Evolutionary conservation across 148 eudicot genomes (phyloP).

Genomic region (Diospyros lotus): DNA sequence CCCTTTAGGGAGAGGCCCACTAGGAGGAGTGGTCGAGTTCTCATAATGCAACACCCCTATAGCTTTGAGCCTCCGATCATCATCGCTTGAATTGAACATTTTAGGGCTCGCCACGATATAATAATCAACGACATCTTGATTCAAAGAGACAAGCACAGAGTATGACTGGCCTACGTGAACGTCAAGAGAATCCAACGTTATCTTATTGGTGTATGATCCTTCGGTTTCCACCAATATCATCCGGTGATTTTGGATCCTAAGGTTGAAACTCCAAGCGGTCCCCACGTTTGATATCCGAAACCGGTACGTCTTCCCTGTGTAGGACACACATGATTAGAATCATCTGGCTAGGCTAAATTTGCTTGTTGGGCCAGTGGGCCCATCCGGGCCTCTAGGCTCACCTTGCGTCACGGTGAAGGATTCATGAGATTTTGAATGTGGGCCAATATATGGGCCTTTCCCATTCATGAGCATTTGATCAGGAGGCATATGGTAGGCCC

Average conservation of each 20-base stretch:
- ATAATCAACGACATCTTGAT: slow-evolving; percentile 32
- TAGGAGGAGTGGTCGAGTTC: slow-evolving; percentile 14
- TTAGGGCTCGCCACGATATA: slow-evolving; percentile 45
- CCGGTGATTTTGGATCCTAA: slow-evolving; percentile 31
- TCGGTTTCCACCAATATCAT: slow-evolving; percentile 41
- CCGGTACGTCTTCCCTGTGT: slow-evolving; percentile 30
- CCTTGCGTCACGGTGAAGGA: no score
- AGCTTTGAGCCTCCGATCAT: slow-evolving; percentile 15
- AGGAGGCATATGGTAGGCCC: no score
- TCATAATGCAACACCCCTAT: slow-evolving; percentile 31
- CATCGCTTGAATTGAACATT: slow-evolving; percentile 7
- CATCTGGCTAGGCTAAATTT: no score
- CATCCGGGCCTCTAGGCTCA: no score
- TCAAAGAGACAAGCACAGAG: slow-evolving; percentile 34
- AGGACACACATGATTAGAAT: neutral
- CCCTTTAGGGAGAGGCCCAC: slow-evolving; percentile 30
- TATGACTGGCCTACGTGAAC: slow-evolving; percentile 41
- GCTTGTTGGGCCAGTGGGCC: no score
- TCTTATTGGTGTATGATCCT: slow-evolving; percentile 33
- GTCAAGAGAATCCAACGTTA: slow-evolving; percentile 33
- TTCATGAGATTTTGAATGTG: no score
- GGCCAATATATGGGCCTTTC: no score
- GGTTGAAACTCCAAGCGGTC: slow-evolving; percentile 26
- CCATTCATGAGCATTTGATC: no score
- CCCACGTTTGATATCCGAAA: slow-evolving; percentile 40